Conservation (phyloP, 805 yeast genomes). For the Yamadazyma kitorensis region DNA sequence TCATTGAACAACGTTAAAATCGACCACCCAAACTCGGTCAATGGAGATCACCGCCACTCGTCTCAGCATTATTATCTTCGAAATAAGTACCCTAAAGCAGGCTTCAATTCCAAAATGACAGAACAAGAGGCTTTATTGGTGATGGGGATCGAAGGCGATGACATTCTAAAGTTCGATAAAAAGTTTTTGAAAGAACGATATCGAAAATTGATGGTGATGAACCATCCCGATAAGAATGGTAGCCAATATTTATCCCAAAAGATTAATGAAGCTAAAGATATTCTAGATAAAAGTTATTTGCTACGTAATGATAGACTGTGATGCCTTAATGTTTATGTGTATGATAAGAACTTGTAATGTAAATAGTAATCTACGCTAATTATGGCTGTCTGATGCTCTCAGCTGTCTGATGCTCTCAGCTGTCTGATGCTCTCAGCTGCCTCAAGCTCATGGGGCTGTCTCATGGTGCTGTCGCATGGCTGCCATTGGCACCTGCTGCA, state of each 20-base stretch:
- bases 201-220: conserved; percentile 36
- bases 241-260: conserved; percentile 40
- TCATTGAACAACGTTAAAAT: conserved; percentile 27
- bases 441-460: too few species aligned
- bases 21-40: conserved; percentile 4
- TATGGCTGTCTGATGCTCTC: too few species aligned
- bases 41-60: conserved; percentile 10
- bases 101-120: conserved; percentile 38
- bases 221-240: conserved; percentile 44
- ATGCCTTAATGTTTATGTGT: too few species aligned
- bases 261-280: conserved; percentile 42
- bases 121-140: conserved; percentile 42
- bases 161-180: conserved; percentile 37
- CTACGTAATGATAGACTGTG: too few species aligned
- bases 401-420: too few species aligned
- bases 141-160: conserved; percentile 41
- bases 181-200: conserved; percentile 31
- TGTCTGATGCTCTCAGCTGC: too few species aligned
- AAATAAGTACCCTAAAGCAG: conserved; percentile 29
- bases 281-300: conserved; percentile 39
- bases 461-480: too few species aligned
- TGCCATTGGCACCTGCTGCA: too few species aligned
- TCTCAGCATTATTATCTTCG: conserved; percentile 11
- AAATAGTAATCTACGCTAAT: too few species aligned
- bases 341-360: too few species aligned